Percentiles rank a stretch among this genome's conserved stretches.
Evolutionary conservation across 495 filamentous ascomycete species (phyloP).

Genomic region (Sabuloglossum arenarium): DNA sequence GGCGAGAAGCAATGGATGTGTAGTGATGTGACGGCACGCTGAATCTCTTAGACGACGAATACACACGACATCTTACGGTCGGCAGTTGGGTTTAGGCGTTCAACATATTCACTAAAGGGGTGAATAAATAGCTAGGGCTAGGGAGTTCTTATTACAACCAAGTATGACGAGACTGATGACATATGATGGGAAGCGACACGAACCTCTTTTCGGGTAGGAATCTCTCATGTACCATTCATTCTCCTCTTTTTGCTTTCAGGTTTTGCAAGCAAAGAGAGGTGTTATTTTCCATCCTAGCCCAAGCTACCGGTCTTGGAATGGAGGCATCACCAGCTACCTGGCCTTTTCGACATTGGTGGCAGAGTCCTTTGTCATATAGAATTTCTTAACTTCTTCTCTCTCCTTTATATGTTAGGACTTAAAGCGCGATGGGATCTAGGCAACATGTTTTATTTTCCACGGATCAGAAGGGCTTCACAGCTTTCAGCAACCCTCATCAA

Average conservation of each 20-base stretch:
- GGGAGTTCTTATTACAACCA: background rate
- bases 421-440: too few species aligned
- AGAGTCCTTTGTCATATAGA: background rate
- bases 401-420: too few species aligned
- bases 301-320: background rate
- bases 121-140: background rate
- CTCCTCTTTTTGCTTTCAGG: background rate
- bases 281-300: background rate
- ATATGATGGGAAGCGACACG: background rate
- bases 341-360: background rate
- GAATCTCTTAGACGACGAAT: background rate
- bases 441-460: background rate
- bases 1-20: constrained; percentile 5
- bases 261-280: background rate
- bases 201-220: too few species aligned
- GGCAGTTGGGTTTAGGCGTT: constrained; percentile 8
- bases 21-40: constrained; percentile 5
- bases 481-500: too few species aligned
- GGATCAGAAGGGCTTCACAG: too few species aligned
- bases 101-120: background rate
- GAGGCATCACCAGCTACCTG: background rate
- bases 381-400: background rate
- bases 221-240: background rate
- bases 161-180: background rate
- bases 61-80: background rate